A percentile compares a stretch with the other conserved stretches of the same genome.
phyloP scores from a whole-genome alignment of 495 filamentous ascomycete genomes.

The Oidiodendron maius region DNA sequence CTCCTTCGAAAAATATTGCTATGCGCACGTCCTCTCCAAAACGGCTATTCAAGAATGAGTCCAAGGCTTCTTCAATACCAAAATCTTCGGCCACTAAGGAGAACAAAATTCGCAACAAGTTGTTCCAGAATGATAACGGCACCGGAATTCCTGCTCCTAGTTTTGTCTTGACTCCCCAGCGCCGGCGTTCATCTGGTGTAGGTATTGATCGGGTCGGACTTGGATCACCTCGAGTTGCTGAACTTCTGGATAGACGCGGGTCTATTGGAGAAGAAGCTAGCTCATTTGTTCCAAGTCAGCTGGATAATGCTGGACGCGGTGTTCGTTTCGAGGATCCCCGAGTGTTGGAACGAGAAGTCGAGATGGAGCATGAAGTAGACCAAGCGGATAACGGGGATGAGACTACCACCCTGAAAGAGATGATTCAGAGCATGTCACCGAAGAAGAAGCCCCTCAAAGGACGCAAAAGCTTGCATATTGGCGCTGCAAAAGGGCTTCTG shows the following conservation, averaged over 20 bases:
- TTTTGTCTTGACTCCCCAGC: slow-evolving; percentile 59
- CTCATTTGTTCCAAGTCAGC: slow-evolving; percentile 49
- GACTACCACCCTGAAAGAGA: slow-evolving; percentile 61
- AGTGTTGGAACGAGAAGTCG: slow-evolving; percentile 61
- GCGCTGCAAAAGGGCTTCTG: slow-evolving; percentile 66
- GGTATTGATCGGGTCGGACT: slow-evolving; percentile 71
- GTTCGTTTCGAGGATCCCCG: slow-evolving; percentile 62
- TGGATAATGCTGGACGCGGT: slow-evolving; percentile 23
- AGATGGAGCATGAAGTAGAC: slow-evolving; percentile 60
- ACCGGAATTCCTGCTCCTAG: slow-evolving; percentile 57
- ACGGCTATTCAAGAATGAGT: slow-evolving; percentile 45
- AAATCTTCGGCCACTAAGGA: slow-evolving; percentile 15
- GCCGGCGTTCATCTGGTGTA: slow-evolving; percentile 60
- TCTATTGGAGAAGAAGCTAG: slow-evolving; percentile 63
- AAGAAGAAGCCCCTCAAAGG: slow-evolving; percentile 63
- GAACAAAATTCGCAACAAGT: slow-evolving; percentile 21
- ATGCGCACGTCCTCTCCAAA: slow-evolving; percentile 47
- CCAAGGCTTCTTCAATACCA: slow-evolving; percentile 26
- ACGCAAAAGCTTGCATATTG: slow-evolving; percentile 72
- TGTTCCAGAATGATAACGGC: slow-evolving; percentile 52
- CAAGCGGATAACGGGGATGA: slow-evolving; percentile 58
- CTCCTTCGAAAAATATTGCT: slow-evolving; percentile 30
- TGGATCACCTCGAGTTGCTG: slow-evolving; percentile 71
- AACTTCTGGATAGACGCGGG: slow-evolving; percentile 63
- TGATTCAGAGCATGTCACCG: slow-evolving; percentile 71